phyloP scores from a whole-genome alignment of 73 alveolate genomes.

The Paramecium octaurelia region DNA sequence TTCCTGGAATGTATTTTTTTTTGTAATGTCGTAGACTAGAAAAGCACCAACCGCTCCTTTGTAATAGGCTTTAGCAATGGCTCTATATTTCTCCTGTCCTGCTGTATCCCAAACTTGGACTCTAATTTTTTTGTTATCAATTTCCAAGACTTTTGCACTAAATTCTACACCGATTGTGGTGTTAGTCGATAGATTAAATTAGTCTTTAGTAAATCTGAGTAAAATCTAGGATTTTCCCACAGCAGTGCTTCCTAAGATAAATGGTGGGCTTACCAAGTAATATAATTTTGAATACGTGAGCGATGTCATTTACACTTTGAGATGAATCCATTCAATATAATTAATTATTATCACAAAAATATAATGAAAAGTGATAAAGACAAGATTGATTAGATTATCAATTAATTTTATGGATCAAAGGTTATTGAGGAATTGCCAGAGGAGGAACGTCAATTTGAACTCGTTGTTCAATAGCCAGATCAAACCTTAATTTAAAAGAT shows the following conservation, averaged over 20 bases:
- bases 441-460: neutral
- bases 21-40: constrained; percentile 58
- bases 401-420: neutral
- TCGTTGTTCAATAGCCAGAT: neutral
- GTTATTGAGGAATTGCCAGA: neutral
- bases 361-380: neutral
- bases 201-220: constrained; percentile 72
- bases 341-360: neutral
- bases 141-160: constrained; percentile 75
- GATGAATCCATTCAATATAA: neutral
- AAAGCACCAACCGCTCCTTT: constrained; percentile 67
- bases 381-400: neutral
- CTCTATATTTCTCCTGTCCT: constrained; percentile 58
- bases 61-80: constrained; percentile 60
- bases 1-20: neutral
- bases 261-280: neutral
- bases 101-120: constrained; percentile 78
- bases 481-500: neutral
- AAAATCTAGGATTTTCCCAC: constrained; percentile 84
- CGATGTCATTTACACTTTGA: neutral
- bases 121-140: constrained; percentile 75
- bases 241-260: constrained; percentile 74
- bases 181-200: constrained; percentile 65
- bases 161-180: constrained; percentile 94
- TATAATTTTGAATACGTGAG: constrained; percentile 1